These are phyloP conservation scores for Metschnikowia reukaufii DNA, from an alignment of 805 yeast species.

Conservation along the genomic window DNA sequence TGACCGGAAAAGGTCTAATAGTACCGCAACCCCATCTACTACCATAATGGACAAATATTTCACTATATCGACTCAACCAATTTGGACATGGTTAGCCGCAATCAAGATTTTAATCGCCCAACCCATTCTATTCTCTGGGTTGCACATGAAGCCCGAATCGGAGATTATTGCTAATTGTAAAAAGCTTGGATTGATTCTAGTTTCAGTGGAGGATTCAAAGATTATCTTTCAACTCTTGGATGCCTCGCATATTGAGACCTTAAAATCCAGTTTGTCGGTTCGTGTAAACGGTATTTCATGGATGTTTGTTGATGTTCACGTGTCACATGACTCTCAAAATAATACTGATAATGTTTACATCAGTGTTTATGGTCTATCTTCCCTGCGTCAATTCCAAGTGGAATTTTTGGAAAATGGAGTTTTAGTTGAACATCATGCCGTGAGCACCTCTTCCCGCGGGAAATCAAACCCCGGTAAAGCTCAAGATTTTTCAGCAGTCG, in stretches of 20 bases:
- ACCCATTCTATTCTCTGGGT: slow-evolving; percentile 35
- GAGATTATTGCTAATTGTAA: background rate
- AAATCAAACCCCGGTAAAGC: background rate
- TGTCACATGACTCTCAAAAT: slow-evolving; percentile 11
- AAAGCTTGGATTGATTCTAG: slow-evolving; percentile 20
- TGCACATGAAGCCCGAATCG: slow-evolving; percentile 1
- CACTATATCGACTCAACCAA: slow-evolving; percentile 34
- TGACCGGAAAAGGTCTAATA: slow-evolving; percentile 19
- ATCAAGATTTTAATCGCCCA: slow-evolving; percentile 30
- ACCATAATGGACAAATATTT: slow-evolving; percentile 22
- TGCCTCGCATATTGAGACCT: slow-evolving; percentile 8
- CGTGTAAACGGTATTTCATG: slow-evolving; percentile 36
- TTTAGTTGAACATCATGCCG: slow-evolving; percentile 25
- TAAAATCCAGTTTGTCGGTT: slow-evolving; percentile 17
- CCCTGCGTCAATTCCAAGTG: slow-evolving; percentile 38
- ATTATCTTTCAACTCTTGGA: slow-evolving; percentile 29
- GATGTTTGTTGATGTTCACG: slow-evolving; percentile 27
- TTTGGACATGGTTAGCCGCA: slow-evolving; percentile 45
- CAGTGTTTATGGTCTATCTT: slow-evolving; percentile 36
- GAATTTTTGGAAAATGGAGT: slow-evolving; percentile 23
- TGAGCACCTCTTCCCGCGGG: slow-evolving; percentile 28
- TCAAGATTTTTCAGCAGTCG: slow-evolving; percentile 22
- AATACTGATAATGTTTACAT: slow-evolving; percentile 19
- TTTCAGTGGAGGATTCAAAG: slow-evolving; percentile 31
- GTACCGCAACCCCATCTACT: slow-evolving; percentile 18